These are phyloP conservation scores for Ophiostoma piceae DNA, from an alignment of 2,329 filamentous ascomycete species.

Conservation along the genomic window DNA sequence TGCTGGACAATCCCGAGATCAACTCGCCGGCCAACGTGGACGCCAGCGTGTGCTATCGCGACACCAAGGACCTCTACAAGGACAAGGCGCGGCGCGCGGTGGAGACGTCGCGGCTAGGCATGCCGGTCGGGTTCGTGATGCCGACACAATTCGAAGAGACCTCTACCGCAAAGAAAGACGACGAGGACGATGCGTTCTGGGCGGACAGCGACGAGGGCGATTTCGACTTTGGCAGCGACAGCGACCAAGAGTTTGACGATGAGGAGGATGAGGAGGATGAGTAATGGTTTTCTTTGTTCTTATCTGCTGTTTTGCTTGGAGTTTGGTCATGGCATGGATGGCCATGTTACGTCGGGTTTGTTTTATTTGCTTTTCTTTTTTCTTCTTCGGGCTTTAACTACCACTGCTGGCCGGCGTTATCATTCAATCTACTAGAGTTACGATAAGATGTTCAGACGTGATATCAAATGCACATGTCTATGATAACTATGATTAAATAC, in stretches of 20 bases:
- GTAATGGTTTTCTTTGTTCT: too few species aligned
- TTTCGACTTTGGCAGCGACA: conserved; percentile 59
- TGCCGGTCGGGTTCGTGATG: conserved; percentile 70
- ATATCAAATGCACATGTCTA: too few species aligned
- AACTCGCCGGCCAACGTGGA: conserved; percentile 93
- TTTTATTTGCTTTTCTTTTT: too few species aligned
- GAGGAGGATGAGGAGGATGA: conserved; percentile 45
- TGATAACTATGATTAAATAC: too few species aligned
- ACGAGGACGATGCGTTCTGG: conserved; percentile 79
- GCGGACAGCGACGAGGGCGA: conserved; percentile 70
- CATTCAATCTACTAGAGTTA: too few species aligned
- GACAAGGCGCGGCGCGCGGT: conserved; percentile 63
- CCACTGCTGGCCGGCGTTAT: too few species aligned
- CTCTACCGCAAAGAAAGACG: conserved; percentile 47
- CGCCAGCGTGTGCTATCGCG: conserved; percentile 78
- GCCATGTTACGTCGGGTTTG: too few species aligned
- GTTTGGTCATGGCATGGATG: too few species aligned
- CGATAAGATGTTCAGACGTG: too few species aligned
- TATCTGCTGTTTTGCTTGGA: too few species aligned
- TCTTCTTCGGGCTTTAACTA: too few species aligned
- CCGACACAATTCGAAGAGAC: conserved; percentile 65
- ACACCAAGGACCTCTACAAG: conserved; percentile 64
- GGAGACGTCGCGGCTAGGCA: conserved; percentile 57
- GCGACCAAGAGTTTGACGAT: conserved; percentile 48
- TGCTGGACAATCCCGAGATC: conserved; percentile 91